These are phyloP conservation scores for Triticum turgidum DNA, from an alignment of 176 grass and related monocot genomes.

Conservation along the genomic window DNA sequence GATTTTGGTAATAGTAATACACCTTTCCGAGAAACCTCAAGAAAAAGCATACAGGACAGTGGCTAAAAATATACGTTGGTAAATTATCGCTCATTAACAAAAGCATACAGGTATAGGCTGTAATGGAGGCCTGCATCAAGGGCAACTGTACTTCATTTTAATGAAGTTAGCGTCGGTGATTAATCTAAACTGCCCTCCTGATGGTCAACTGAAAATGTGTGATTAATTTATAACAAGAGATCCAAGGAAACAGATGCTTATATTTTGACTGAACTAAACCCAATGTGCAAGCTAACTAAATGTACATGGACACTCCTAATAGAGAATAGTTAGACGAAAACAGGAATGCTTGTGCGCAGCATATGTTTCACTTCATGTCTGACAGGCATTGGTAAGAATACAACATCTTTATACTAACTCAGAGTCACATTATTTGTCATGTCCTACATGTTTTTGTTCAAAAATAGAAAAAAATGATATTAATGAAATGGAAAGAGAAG, in stretches of 20 bases:
- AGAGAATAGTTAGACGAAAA: background rate
- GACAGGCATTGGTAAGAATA: background rate
- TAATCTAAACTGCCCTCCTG: background rate
- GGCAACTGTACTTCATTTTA: background rate
- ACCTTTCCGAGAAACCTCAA: background rate
- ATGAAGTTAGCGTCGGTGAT: background rate
- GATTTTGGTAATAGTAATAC: background rate
- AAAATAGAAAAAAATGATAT: background rate
- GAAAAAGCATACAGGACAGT: background rate
- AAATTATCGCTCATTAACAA: background rate
- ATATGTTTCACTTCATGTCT: background rate
- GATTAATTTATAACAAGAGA: slow-evolving; percentile 5
- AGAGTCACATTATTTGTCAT: background rate
- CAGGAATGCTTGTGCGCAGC: background rate
- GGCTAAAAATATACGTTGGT: background rate
- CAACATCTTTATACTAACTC: slow-evolving; percentile 13
- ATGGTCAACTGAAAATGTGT: background rate
- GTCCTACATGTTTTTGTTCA: slow-evolving; percentile 5
- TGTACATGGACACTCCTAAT: background rate
- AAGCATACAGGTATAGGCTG: background rate
- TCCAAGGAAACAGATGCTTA: slow-evolving; percentile 14
- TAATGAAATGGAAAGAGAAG: background rate
- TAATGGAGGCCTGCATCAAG: background rate
- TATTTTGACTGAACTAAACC: background rate
- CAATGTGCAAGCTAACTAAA: background rate